These are phyloP conservation scores for Trichoderma orchidacearum DNA, from an alignment of 495 filamentous ascomycete species.

Conservation along the genomic window DNA sequence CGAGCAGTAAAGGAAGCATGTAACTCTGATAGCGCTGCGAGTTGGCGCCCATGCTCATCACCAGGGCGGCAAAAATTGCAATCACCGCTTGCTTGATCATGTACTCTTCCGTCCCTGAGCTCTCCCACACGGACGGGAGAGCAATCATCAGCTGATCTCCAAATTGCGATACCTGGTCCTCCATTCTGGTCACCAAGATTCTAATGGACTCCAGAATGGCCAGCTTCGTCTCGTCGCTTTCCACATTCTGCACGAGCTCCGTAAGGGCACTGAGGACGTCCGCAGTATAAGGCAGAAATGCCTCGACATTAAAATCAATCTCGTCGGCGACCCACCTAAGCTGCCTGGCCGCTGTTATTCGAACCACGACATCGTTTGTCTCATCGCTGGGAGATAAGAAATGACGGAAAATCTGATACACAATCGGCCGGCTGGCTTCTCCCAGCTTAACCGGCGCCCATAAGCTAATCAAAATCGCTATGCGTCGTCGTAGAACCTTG, in stretches of 20 bases:
- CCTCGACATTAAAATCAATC: conserved; percentile 58
- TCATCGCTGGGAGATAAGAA: conserved; percentile 65
- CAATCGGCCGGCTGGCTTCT: conserved; percentile 46
- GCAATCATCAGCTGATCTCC: conserved; percentile 67
- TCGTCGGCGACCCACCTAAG: conserved; percentile 67
- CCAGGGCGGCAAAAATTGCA: conserved; percentile 64
- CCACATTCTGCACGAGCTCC: conserved; percentile 64
- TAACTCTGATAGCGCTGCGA: conserved; percentile 56
- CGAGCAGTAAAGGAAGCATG: conserved; percentile 65
- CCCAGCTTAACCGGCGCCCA: conserved; percentile 71
- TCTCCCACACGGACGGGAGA: conserved; percentile 75
- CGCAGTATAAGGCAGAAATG: conserved; percentile 61
- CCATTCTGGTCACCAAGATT: conserved; percentile 66
- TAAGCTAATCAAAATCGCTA: conserved; percentile 75
- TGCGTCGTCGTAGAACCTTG: conserved; percentile 76
- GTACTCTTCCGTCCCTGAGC: conserved; percentile 63
- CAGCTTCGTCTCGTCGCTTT: conserved; percentile 74
- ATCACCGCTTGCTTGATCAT: conserved; percentile 83
- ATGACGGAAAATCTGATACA: conserved; percentile 83
- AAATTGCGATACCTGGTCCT: conserved; percentile 56
- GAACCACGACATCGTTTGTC: conserved; percentile 82
- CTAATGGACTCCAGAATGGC: conserved; percentile 73
- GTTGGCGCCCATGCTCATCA: conserved; percentile 62
- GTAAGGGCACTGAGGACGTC: conserved; percentile 56
- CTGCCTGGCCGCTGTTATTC: conserved; percentile 78